Conservation (phyloP, 2,329 filamentous ascomycete species). For the Cladorrhinum sp. region DNA sequence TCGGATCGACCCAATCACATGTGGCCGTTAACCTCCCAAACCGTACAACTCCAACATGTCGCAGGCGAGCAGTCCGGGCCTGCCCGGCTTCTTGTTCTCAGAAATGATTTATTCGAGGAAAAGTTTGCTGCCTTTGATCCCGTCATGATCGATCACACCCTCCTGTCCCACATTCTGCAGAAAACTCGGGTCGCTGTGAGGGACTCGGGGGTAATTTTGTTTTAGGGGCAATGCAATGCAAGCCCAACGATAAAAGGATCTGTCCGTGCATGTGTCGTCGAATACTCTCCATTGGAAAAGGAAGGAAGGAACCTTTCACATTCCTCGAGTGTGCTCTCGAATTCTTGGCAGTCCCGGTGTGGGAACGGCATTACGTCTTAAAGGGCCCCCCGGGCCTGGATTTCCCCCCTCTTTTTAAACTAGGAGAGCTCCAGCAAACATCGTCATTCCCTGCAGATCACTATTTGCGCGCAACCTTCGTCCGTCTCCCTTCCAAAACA, state of each 20-base stretch:
- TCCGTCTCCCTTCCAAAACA: slow-evolving; percentile 10
- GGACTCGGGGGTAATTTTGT: no score
- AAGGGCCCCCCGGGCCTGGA: slow-evolving; percentile 5
- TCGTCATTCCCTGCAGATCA: slow-evolving; percentile 28
- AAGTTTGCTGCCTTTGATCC: background rate
- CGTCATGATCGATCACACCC: no score
- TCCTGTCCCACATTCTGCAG: no score
- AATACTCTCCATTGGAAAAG: background rate
- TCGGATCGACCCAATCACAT: slow-evolving; percentile 6
- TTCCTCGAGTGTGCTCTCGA: background rate
- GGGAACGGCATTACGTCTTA: slow-evolving; percentile 21
- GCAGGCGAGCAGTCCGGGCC: background rate
- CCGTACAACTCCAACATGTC: background rate
- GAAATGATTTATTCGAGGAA: background rate
- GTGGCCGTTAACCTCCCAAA: background rate
- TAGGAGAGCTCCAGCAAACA: slow-evolving; percentile 14
- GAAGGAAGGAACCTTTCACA: background rate
- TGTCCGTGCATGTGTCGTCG: background rate
- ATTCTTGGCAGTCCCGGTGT: slow-evolving; percentile 14
- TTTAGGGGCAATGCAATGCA: no score
- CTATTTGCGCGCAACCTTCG: slow-evolving; percentile 13
- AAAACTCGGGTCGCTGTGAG: no score
- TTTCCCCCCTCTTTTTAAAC: slow-evolving; percentile 16
- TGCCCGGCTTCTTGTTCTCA: background rate
- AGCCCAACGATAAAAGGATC: no score